Evolutionary conservation across 352 stramenopile genomes (phyloP).

Genomic region (Pythium rhizo-oryzae): DNA sequence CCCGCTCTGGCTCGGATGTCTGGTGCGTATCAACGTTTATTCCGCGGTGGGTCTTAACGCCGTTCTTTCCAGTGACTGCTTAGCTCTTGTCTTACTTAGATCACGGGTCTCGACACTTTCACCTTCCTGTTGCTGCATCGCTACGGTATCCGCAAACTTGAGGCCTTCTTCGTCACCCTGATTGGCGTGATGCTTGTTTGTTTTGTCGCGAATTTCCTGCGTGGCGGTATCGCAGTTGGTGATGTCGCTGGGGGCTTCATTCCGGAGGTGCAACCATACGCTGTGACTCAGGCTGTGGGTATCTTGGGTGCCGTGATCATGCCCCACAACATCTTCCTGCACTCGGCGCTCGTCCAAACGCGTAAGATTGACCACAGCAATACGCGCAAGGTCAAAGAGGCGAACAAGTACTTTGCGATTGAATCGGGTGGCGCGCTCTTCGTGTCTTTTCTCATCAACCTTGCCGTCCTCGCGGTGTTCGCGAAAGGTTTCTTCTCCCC

Average conservation of each 20-base stretch:
- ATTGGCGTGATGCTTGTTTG: slow-evolving; percentile 94
- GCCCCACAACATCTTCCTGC: slow-evolving; percentile 96
- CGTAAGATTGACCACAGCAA: slow-evolving; percentile 61
- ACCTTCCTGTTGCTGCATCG: slow-evolving; percentile 93
- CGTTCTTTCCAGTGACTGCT: neutral
- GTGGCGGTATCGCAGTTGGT: slow-evolving; percentile 63
- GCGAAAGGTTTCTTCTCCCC: slow-evolving; percentile 92
- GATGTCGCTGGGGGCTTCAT: slow-evolving; percentile 87
- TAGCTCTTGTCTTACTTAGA: slow-evolving; percentile 27
- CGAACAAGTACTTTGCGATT: slow-evolving; percentile 95
- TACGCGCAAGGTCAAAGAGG: slow-evolving; percentile 69
- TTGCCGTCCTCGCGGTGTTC: slow-evolving; percentile 92
- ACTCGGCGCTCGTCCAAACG: slow-evolving; percentile 90
- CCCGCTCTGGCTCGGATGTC: slow-evolving; percentile 89
- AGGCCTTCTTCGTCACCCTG: slow-evolving; percentile 92
- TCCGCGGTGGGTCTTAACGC: neutral
- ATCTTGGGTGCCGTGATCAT: slow-evolving; percentile 97
- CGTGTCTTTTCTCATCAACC: slow-evolving; percentile 96
- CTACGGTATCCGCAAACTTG: slow-evolving; percentile 93
- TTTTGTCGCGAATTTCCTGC: slow-evolving; percentile 92
- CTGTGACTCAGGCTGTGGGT: slow-evolving; percentile 84
- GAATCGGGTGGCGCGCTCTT: slow-evolving; percentile 91
- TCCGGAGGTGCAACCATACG: slow-evolving; percentile 71
- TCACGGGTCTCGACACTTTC: slow-evolving; percentile 91
- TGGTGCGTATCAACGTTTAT: slow-evolving; percentile 35